A percentile compares a stretch with the other conserved stretches of the same genome.
phyloP scores from a whole-genome alignment of 352 stramenopile genomes.

The Phytophthora europaea region DNA sequence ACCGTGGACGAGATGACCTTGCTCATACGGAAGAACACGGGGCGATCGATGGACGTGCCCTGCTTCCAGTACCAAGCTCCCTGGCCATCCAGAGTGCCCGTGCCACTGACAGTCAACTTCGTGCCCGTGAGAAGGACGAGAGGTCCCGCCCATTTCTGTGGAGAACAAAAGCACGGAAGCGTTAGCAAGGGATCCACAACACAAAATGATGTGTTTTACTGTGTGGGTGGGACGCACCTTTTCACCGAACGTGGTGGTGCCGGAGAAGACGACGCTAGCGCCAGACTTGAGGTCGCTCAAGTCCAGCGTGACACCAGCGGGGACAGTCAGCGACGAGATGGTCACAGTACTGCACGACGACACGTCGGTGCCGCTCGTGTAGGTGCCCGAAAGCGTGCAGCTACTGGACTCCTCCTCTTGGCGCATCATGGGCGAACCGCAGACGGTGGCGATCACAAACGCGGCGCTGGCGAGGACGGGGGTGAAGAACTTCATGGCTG shows the following conservation, averaged over 20 bases:
- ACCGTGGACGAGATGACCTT: slow-evolving; percentile 32
- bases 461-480: not conserved
- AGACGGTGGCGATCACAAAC: not conserved
- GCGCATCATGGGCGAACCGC: slow-evolving; percentile 22
- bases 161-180: not conserved
- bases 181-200: not conserved
- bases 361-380: slow-evolving; percentile 33
- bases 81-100: slow-evolving; percentile 45
- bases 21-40: slow-evolving; percentile 43
- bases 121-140: slow-evolving; percentile 39
- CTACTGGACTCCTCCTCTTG: slow-evolving; percentile 20
- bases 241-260: slow-evolving; percentile 43
- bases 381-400: slow-evolving; percentile 43
- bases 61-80: slow-evolving; percentile 47
- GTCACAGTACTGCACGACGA: slow-evolving; percentile 34
- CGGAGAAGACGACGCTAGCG: slow-evolving; percentile 39
- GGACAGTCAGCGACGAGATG: slow-evolving; percentile 39
- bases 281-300: slow-evolving; percentile 36
- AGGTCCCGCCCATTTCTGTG: slow-evolving; percentile 29
- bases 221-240: slow-evolving; percentile 10
- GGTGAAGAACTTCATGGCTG: slow-evolving; percentile 28
- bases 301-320: slow-evolving; percentile 43
- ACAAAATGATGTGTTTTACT: not conserved
- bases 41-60: slow-evolving; percentile 26
- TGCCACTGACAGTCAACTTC: slow-evolving; percentile 30